Percentiles rank a stretch among this genome's conserved stretches.
These are phyloP conservation scores for Nicotiana undulata DNA, from an alignment of 257 asterid genomes.

Conservation along the genomic window DNA sequence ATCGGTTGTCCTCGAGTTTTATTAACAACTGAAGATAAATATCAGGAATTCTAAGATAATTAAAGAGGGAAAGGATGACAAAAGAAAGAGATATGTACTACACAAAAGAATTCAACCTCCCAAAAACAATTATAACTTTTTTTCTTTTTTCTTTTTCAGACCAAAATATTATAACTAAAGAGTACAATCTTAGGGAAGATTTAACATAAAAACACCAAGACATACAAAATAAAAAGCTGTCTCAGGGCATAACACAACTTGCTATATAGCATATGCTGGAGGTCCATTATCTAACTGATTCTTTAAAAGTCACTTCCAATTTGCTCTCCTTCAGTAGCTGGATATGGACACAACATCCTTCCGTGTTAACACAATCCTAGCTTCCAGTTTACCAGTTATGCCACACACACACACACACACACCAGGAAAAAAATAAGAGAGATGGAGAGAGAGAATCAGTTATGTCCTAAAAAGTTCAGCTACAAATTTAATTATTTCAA, in stretches of 20 bases:
- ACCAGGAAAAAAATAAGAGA: neutral
- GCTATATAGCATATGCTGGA: neutral
- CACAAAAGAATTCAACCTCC: neutral
- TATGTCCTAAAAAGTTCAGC: neutral
- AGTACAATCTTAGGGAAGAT: neutral
- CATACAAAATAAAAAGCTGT: neutral
- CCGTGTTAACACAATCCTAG: neutral
- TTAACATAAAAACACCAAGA: neutral
- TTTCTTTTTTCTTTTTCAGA: too few species aligned
- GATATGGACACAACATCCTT: neutral
- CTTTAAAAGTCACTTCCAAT: neutral
- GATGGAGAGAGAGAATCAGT: neutral
- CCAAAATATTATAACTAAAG: too few species aligned
- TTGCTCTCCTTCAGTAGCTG: neutral
- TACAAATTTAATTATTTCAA: neutral
- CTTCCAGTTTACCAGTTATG: neutral
- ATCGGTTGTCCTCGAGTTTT: constrained; percentile 66
- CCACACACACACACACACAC: neutral
- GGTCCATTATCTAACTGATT: neutral
- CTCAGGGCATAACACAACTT: neutral
- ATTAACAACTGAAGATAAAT: constrained; percentile 56
- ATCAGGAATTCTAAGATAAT: neutral
- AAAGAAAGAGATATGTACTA: neutral
- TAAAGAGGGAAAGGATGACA: neutral
- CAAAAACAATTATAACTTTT: neutral